These are phyloP conservation scores for Colletotrichum brevisporum DNA, from an alignment of 2,329 filamentous ascomycete species.

Conservation along the genomic window DNA sequence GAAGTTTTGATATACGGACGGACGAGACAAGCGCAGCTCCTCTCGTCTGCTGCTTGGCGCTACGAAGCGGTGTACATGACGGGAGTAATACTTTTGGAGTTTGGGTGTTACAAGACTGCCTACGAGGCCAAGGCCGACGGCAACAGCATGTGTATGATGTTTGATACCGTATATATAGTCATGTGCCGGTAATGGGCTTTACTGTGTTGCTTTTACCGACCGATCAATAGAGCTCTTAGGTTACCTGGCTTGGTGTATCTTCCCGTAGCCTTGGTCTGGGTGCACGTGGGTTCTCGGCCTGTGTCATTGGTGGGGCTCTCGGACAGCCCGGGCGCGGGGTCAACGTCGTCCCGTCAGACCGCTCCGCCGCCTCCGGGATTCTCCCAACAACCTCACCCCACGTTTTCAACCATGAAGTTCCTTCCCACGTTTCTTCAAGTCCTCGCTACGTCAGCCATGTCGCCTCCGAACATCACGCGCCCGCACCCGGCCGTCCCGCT, in stretches of 20 bases:
- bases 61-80: conserved; percentile 35
- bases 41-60: conserved; percentile 17
- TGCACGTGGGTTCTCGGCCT: conserved; percentile 4
- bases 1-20: conserved; percentile 17
- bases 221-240: conserved; percentile 22
- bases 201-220: conserved; percentile 15
- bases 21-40: conserved; percentile 15
- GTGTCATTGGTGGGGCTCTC: conserved; percentile 13
- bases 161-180: conserved; percentile 35
- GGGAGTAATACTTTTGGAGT: conserved; percentile 32
- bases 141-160: conserved; percentile 35
- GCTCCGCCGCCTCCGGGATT: background rate
- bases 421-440: background rate
- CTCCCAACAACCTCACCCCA: background rate
- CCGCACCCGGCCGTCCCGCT: conserved; percentile 48
- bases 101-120: conserved; percentile 22
- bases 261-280: background rate
- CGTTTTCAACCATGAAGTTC: background rate
- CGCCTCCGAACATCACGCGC: conserved; percentile 51
- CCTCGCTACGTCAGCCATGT: background rate
- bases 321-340: conserved; percentile 1
- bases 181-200: conserved; percentile 18
- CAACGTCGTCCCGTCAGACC: background rate
- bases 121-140: conserved; percentile 9
- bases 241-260: background rate